Evolutionary conservation across 495 filamentous ascomycete species (phyloP).

Genomic region (Neurospora africana): DNA sequence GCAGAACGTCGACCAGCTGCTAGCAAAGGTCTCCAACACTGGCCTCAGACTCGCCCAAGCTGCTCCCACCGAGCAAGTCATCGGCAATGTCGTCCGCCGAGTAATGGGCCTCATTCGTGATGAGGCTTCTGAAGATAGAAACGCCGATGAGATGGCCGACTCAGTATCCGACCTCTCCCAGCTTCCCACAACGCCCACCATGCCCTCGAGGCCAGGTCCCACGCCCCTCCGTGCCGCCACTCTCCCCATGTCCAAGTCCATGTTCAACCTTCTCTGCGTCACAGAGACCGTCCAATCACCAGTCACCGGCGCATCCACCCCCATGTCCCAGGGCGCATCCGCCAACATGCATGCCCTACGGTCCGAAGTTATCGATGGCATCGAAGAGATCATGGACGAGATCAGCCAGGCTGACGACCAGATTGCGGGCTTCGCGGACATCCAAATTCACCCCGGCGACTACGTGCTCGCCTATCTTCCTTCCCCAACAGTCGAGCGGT

Average conservation of each 20-base stretch:
- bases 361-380: slow-evolving; percentile 80
- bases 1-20: slow-evolving; percentile 62
- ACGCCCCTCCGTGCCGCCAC: slow-evolving; percentile 38
- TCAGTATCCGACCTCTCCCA: slow-evolving; percentile 21
- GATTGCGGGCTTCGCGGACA: slow-evolving; percentile 72
- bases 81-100: slow-evolving; percentile 86
- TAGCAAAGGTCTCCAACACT: slow-evolving; percentile 63
- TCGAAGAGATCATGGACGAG: slow-evolving; percentile 86
- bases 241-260: slow-evolving; percentile 51
- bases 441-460: slow-evolving; percentile 85
- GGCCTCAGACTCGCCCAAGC: slow-evolving; percentile 66
- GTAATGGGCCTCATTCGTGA: slow-evolving; percentile 86
- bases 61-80: slow-evolving; percentile 78
- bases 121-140: slow-evolving; percentile 72
- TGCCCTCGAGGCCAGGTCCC: slow-evolving; percentile 27
- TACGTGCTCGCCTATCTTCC: slow-evolving; percentile 77
- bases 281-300: slow-evolving; percentile 12
- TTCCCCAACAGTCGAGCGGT: slow-evolving; percentile 72
- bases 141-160: slow-evolving; percentile 47
- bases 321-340: slow-evolving; percentile 22
- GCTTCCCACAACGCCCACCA: slow-evolving; percentile 14
- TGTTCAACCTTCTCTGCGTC: slow-evolving; percentile 67
- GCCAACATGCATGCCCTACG: slow-evolving; percentile 50
- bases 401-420: slow-evolving; percentile 80
- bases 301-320: slow-evolving; percentile 37